Percentiles rank a stretch among this genome's conserved stretches.
phyloP scores from a whole-genome alignment of 768 basidiomycete genomes.

The Pleurotus salmoneostramineus region DNA sequence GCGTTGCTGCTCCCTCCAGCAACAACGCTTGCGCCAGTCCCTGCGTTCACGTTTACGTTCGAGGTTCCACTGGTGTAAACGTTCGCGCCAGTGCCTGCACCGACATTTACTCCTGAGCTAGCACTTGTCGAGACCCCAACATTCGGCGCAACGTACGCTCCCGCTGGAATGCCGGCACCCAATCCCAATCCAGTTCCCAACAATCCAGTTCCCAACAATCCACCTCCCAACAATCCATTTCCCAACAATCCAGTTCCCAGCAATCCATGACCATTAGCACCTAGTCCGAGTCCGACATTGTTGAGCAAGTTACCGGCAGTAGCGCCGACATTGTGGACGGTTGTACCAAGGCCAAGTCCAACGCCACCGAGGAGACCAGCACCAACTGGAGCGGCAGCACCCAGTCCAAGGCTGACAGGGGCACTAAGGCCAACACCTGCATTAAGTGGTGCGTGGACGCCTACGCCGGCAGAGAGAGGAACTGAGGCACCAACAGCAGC shows the following conservation, averaged over 20 bases:
- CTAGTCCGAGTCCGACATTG: neutral
- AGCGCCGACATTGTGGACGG: neutral
- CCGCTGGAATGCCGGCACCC: neutral
- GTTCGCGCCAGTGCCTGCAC: neutral
- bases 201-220: neutral
- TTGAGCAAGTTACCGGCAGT: neutral
- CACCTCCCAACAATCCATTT: neutral
- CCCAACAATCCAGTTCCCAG: too few relatives aligned
- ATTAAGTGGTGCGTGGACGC: neutral
- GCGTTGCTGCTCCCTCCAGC: neutral
- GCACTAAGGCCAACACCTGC: neutral
- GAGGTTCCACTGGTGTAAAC: neutral
- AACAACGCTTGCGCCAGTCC: neutral
- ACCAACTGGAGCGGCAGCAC: neutral
- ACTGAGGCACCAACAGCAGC: neutral
- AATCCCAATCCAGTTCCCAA: neutral
- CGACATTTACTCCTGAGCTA: neutral
- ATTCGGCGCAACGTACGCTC: neutral
- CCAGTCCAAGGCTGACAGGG: neutral
- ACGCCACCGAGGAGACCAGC: neutral
- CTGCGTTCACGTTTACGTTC: neutral
- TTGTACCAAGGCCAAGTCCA: neutral
- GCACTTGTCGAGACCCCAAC: neutral
- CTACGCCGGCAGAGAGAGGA: neutral
- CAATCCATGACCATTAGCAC: neutral